Base-by-base conservation (phyloP, 2,329 filamentous ascomycete genomes). In the Aspergillus nomiae region DNA sequence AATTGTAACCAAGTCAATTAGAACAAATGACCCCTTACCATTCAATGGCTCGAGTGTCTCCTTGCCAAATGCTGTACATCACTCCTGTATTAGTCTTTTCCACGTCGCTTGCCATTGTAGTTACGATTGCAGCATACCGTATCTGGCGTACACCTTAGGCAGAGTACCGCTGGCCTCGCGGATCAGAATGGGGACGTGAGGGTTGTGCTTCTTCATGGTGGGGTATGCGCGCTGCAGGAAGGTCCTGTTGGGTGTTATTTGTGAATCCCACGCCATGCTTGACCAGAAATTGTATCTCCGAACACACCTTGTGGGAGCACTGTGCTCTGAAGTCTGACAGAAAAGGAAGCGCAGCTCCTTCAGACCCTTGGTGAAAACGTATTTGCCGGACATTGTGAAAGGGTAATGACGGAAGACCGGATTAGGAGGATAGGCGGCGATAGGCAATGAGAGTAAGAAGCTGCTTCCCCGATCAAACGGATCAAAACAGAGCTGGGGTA, bases 201-300 rank as follows among this genome's bases (percentile, higher is more conserved):
- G 95, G 84, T 99, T 99, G 86, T 94, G 92, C 86, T 96, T 96
- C 89, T 99, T 99, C 94, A 99, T 98, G 64, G 92, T 95, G 54
- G 95, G 95, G 81, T 99, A 99, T 70, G 93, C 89, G 77, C 92
- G 89, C 69, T 90, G 90, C 70, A 99, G 86, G 82, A 99, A 99
- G 34, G 91, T 89, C 79, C 95, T 97, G 58, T 1, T 46, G 11
- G 36, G 28, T 28, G 32, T 61, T 50, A 63, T 21, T 55, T 26
- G 19, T 48, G 36, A 36, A 51, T 34, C 36, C 32, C n/a, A 28
- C 41, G 38, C 24, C 3, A 24, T 26, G 1, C 9, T 26, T 38
- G 16, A 24, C 9, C n/a, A 8, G n/a, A 26, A 8, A 24, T 14
- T 4, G 3, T 10, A 34, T 34, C 32, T 46, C 80, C 28, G 3